phyloP scores from a whole-genome alignment of 2,329 filamentous ascomycete species.

The Alternaria incomplexa region DNA sequence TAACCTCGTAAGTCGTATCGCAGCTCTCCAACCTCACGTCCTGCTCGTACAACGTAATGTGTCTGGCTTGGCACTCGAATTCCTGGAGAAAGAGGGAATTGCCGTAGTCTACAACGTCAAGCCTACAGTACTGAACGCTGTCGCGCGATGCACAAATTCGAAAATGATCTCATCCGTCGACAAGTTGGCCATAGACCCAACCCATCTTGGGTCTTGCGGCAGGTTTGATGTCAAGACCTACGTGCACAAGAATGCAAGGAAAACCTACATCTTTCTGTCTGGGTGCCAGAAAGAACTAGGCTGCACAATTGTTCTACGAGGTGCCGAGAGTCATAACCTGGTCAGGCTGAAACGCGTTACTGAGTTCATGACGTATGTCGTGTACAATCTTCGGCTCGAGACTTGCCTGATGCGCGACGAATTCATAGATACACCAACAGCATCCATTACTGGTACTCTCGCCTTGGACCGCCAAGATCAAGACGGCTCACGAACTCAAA shows the following conservation, averaged over 20 bases:
- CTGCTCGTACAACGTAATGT: slow-evolving; percentile 93
- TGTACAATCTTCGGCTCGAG: slow-evolving; percentile 96
- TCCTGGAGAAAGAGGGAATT: slow-evolving; percentile 86
- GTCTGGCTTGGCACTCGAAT: slow-evolving; percentile 86
- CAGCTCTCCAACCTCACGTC: slow-evolving; percentile 81
- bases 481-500: not conserved
- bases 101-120: slow-evolving; percentile 97
- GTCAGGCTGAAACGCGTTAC: slow-evolving; percentile 88
- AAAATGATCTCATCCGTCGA: slow-evolving; percentile 94
- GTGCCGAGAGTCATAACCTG: slow-evolving; percentile 73
- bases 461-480: slow-evolving; percentile 22
- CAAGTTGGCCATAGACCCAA: slow-evolving; percentile 78
- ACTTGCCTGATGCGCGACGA: slow-evolving; percentile 94
- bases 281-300: slow-evolving; percentile 89
- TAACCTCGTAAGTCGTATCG: slow-evolving; percentile 90
- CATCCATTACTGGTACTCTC: slow-evolving; percentile 54
- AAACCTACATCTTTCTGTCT: slow-evolving; percentile 94
- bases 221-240: slow-evolving; percentile 97
- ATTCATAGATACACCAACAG: slow-evolving; percentile 79
- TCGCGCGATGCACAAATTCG: slow-evolving; percentile 89
- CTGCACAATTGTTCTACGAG: slow-evolving; percentile 91
- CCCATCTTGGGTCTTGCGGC: slow-evolving; percentile 78
- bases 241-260: slow-evolving; percentile 81
- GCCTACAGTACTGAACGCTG: slow-evolving; percentile 90
- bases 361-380: slow-evolving; percentile 98